A percentile compares a stretch with the other conserved stretches of the same genome.
phyloP scores from a whole-genome alignment of 2,329 filamentous ascomycete genomes.

The Calonectria ilicicola region DNA sequence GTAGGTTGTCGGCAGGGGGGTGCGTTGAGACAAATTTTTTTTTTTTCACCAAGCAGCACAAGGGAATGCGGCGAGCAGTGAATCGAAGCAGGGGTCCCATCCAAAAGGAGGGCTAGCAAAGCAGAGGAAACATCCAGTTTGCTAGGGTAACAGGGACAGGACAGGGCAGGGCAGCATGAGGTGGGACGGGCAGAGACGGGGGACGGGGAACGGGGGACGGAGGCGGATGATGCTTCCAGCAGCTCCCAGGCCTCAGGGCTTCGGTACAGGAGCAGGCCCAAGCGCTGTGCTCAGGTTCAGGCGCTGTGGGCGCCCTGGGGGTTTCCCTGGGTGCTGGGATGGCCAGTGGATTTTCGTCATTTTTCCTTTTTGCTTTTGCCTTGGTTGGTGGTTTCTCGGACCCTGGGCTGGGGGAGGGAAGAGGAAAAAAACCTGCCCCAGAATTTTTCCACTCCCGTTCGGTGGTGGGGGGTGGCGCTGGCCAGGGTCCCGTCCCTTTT shows the following conservation, averaged over 20 bases:
- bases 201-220: neutral
- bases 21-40: conserved; percentile 42
- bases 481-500: conserved; percentile 25
- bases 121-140: conserved; percentile 12
- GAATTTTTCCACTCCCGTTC: conserved; percentile 25
- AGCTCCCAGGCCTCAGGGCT: conserved; percentile 18
- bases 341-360: neutral
- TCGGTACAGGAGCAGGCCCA: conserved; percentile 15
- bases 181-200: conserved; percentile 6
- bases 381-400: conserved; percentile 3
- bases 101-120: conserved; percentile 7
- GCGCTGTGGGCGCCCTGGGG: conserved; percentile 14
- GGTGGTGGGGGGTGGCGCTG: conserved; percentile 20
- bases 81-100: conserved; percentile 26
- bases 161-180: conserved; percentile 4
- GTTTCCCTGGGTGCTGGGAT: neutral
- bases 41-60: conserved; percentile 35
- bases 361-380: conserved; percentile 9
- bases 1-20: conserved; percentile 35
- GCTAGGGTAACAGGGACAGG: neutral
- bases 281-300: conserved; percentile 27
- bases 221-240: conserved; percentile 3
- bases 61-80: conserved; percentile 38
- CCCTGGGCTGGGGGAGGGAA: conserved; percentile 20
- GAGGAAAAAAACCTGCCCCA: conserved; percentile 21